These are phyloP conservation scores for Blastomyces silverae DNA, from an alignment of 2,329 filamentous ascomycete species.

Conservation along the genomic window DNA sequence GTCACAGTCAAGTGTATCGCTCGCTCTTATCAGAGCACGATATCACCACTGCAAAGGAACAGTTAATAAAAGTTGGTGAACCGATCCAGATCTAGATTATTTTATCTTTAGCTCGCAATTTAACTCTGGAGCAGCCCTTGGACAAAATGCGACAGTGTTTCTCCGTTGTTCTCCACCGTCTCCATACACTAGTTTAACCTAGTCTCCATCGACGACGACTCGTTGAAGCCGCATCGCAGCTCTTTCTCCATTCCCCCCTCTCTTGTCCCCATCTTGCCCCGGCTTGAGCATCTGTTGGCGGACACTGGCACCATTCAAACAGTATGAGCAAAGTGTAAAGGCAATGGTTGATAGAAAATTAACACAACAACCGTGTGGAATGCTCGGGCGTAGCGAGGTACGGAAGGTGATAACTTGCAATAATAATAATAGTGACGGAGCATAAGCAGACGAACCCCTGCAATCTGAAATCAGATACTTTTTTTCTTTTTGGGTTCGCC, in stretches of 20 bases:
- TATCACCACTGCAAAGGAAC: background rate
- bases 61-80: background rate
- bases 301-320: background rate
- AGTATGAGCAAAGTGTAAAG: background rate
- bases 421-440: no score
- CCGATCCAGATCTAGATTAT: constrained; percentile 1
- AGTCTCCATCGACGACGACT: background rate
- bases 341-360: background rate
- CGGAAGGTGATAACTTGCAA: background rate
- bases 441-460: background rate
- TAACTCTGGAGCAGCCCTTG: background rate
- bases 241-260: background rate
- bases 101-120: background rate
- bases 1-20: no score
- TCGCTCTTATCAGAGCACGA: background rate
- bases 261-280: no score
- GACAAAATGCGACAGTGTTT: background rate
- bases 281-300: background rate
- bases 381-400: background rate
- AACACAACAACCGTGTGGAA: background rate
- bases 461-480: background rate
- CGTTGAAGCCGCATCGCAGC: background rate
- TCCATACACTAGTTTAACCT: background rate
- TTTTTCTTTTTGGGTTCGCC: no score
- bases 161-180: background rate